Base-by-base conservation (phyloP, 192 early-diverging fungal genomes). In the Phycomyces blakesleeanus region DNA sequence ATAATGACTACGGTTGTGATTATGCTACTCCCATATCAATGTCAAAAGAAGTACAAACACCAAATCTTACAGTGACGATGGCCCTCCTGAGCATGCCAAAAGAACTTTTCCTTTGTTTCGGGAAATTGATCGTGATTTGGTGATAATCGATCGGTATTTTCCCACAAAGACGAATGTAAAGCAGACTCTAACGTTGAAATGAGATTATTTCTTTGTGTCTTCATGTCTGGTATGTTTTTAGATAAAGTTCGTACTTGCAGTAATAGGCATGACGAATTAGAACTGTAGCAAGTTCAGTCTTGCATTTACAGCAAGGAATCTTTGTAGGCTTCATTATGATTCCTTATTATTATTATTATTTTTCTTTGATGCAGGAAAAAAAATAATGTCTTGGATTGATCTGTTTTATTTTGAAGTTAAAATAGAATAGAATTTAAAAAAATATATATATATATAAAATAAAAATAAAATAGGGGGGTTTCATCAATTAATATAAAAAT, bases 31-130 rank as follows among this genome's bases (percentile, higher is more conserved):
- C 29, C 2, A 34, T 2, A 5, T 34, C 29, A 34, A 34, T 34
- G 29, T 34, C 29, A 34, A 34, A n/a, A n/a, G n/a, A n/a, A 7
- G 29, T 34, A 7, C 2, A 34, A 34, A 7, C 29, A 34, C 38
- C 24, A 25, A 42, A 14, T 22, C 59, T 66, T 74, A 89, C 89
- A 81, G 80, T 10, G 93, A 95, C 6, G 90, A 84, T 3, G 86
- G 70, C 0, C 95, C 95, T 29, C 93, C 95, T 2, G 95, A 97
- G 27, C 92, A 79, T 10, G 93, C 95, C 15, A 95, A 66, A 71
- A 94, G 71, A 11, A 85, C 82, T 49, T 86, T 89, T 49, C 73
- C 83, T 7, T 63, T 74, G 18, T n/a, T 69, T 27, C 49, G 42
- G 12, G 67, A 64, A 49, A 73, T 66, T 21, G 76, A 69, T 34